Percentiles rank a stretch among this genome's conserved stretches.
phyloP scores from a whole-genome alignment of 75 land plant genomes.

The Gnetum montanum region DNA sequence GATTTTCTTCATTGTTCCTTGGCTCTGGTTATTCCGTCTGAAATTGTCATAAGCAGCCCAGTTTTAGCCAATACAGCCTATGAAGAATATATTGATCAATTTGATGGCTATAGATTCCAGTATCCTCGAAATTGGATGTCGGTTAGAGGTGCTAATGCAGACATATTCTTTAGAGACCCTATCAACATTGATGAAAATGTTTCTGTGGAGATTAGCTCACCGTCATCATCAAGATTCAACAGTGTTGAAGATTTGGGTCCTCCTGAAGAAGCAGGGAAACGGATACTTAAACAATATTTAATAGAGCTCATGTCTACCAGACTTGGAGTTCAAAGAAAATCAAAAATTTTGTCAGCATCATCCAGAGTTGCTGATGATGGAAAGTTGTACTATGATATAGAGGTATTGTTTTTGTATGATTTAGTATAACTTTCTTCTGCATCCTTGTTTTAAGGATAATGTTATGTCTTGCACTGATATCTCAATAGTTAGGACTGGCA shows the following conservation, averaged over 20 bases:
- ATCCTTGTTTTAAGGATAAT: no score
- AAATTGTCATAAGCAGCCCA: neutral
- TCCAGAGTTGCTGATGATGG: conserved; percentile 85
- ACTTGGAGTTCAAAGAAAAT: conserved; percentile 84
- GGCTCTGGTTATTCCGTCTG: conserved; percentile 18
- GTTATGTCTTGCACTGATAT: no score
- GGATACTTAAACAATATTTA: conserved; percentile 72
- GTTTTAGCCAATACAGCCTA: conserved; percentile 32
- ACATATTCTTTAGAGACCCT: conserved; percentile 84
- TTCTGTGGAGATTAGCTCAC: conserved; percentile 78
- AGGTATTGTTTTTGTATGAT: conserved; percentile 44
- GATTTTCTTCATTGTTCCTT: conserved; percentile 19
- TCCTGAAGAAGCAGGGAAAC: conserved; percentile 67
- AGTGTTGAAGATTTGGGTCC: conserved; percentile 74
- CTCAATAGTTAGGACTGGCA: no score
- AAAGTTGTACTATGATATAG: conserved; percentile 64
- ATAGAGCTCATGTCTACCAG: conserved; percentile 97
- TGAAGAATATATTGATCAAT: conserved; percentile 58
- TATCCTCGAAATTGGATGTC: conserved; percentile 82
- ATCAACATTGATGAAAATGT: conserved; percentile 84
- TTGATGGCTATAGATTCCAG: conserved; percentile 84
- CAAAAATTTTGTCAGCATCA: conserved; percentile 53
- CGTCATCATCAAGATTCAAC: conserved; percentile 74
- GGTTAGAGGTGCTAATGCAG: conserved; percentile 90
- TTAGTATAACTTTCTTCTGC: no score